Evolutionary conservation across 78 protist species (phyloP), one percentile per base, ranked within the genome.

Genomic region (Dictyostelium firmibasis): DNA sequence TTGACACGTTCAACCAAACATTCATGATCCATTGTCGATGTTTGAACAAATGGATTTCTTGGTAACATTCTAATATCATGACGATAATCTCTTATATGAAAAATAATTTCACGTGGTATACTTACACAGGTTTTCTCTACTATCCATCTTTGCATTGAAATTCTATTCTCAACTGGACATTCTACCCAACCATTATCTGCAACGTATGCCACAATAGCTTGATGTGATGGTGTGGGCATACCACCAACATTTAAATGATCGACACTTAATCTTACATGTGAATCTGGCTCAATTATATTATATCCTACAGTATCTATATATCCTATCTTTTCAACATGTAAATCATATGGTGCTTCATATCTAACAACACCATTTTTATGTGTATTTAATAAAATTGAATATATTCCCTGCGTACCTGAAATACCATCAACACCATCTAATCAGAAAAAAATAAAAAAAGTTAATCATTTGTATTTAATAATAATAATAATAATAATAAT

Each of bases 161-260:
- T 91, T 27, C 95, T 27, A 31, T 72, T 83, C 35, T 25, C 35
- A 2, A 44, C 41, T 1, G 25, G 67, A 72, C 95, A 92, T 20
- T 20, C 36, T 0, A 92, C 91, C 95, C 95, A 92, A 27, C 75
- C 18, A 44, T 82, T 83, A 50, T 92, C 84, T 1, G 43, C 35
- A n/a, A 92, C 33, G 44, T 83, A 92, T 8, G 91, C 44, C 57
- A 53, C 25, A 27, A 92, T 92, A 35, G 35, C 31, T 31, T 83
- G 89, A 29, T 72, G 67, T 29, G 89, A 83, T 29, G 95, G 95
- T 67, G 95, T 92, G 29, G 95, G 91, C 95, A 92, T 92, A 47
- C 91, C 91, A 43, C 91, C 95, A 78, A 83, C 47, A 43, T 92
- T 92, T 4, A 25, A 35, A 41, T 92, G 95, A n/a, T 74, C 43